A percentile compares a stretch with the other conserved stretches of the same genome.
These are phyloP conservation scores for Hygrocybe punicea DNA, from an alignment of 768 basidiomycete genomes.

Conservation along the genomic window DNA sequence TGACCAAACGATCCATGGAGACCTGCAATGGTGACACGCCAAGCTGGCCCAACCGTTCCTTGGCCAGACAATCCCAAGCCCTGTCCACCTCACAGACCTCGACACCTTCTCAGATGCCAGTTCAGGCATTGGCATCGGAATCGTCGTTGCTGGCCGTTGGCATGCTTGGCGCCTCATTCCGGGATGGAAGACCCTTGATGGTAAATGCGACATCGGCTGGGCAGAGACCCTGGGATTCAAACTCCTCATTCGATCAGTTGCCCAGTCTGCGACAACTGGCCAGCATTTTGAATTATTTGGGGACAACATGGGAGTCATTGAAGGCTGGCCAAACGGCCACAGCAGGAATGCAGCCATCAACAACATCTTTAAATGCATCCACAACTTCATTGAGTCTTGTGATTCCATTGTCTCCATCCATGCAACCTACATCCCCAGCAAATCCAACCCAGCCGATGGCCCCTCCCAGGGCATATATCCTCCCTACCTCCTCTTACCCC, in stretches of 20 bases:
- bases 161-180: constrained; percentile 30
- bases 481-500: constrained; percentile 26
- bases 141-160: constrained; percentile 31
- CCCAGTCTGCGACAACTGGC: neutral
- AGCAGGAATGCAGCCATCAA: constrained; percentile 34
- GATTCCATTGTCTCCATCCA: constrained; percentile 19
- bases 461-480: constrained; percentile 38
- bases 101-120: constrained; percentile 41
- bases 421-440: constrained; percentile 31
- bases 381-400: constrained; percentile 8
- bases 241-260: constrained; percentile 29
- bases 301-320: constrained; percentile 41
- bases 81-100: constrained; percentile 22
- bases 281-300: constrained; percentile 27
- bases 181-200: constrained; percentile 25
- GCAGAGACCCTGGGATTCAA: constrained; percentile 45
- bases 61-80: constrained; percentile 26
- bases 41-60: constrained; percentile 13
- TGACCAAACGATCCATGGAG: constrained; percentile 6
- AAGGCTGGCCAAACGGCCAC: constrained; percentile 40
- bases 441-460: constrained; percentile 36
- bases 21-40: constrained; percentile 37
- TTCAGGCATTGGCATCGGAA: constrained; percentile 32
- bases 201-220: constrained; percentile 43
- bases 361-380: constrained; percentile 26